Conservation (phyloP, 352 stramenopile species). For the Pythium volutum region DNA sequence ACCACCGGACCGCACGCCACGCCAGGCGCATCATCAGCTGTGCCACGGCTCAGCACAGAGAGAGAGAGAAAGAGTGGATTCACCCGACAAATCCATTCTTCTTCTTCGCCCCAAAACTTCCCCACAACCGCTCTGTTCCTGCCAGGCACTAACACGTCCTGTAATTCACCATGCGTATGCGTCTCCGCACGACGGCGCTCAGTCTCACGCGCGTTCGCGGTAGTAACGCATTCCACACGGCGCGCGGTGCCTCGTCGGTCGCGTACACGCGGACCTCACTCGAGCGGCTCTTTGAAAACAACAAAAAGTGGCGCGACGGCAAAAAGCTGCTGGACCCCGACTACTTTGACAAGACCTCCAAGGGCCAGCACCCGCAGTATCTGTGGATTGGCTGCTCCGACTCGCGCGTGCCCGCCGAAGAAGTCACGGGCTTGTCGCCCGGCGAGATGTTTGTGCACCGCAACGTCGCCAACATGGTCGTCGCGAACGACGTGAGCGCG, state of each 20-base stretch:
- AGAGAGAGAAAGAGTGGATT: too few species aligned
- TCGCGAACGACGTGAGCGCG: conserved; percentile 36
- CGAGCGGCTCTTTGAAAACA: conserved; percentile 41
- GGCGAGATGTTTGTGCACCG: conserved; percentile 79
- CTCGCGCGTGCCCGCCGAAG: conserved; percentile 59
- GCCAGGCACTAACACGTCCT: neutral
- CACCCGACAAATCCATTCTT: neutral
- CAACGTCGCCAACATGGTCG: conserved; percentile 66
- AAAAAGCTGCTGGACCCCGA: conserved; percentile 40
- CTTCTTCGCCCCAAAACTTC: neutral
- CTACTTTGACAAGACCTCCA: conserved; percentile 50
- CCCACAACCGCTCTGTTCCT: neutral
- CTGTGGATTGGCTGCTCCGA: conserved; percentile 78
- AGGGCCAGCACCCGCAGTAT: conserved; percentile 63
- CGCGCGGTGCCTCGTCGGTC: neutral
- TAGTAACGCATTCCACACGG: neutral
- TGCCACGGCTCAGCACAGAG: neutral
- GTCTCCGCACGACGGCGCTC: neutral
- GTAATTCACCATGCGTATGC: neutral
- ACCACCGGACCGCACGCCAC: neutral
- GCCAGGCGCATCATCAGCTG: neutral
- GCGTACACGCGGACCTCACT: conserved; percentile 11
- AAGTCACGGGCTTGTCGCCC: conserved; percentile 54
- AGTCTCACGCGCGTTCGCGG: neutral
- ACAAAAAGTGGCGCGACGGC: conserved; percentile 39